Evolutionary conservation across 176 grass and related monocot genomes (phyloP).

Genomic region (Aegilops tauschii): DNA sequence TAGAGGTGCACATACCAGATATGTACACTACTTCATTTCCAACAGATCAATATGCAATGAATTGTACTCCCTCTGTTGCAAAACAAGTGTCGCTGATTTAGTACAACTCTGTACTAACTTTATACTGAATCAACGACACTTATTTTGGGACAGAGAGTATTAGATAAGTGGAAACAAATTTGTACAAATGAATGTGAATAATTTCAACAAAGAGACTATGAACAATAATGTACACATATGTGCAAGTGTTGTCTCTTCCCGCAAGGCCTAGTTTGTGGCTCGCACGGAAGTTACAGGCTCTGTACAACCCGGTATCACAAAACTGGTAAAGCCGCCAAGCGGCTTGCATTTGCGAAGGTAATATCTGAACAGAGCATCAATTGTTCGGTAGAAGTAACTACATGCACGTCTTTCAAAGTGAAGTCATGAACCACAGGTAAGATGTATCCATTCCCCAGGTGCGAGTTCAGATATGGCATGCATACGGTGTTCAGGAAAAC

Average conservation of each 20-base stretch:
- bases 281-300: neutral
- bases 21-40: neutral
- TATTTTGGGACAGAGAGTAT: no score
- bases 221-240: conserved; percentile 27
- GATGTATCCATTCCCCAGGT: conserved; percentile 57
- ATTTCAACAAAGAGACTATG: neutral
- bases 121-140: no score
- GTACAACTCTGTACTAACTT: no score
- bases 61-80: neutral
- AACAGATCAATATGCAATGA: neutral
- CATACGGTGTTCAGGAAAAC: conserved; percentile 74
- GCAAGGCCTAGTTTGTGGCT: neutral
- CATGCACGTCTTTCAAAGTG: conserved; percentile 69
- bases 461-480: conserved; percentile 68
- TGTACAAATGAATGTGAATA: conserved; percentile 8
- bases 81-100: no score
- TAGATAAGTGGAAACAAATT: neutral
- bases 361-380: conserved; percentile 81
- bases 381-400: conserved; percentile 45
- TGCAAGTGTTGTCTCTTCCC: neutral
- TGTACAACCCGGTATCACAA: conserved; percentile 3
- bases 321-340: neutral
- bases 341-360: conserved; percentile 46
- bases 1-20: neutral
- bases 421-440: conserved; percentile 67